A percentile compares a stretch with the other conserved stretches of the same genome.
Evolutionary conservation across 345 rosid species (phyloP).

Genomic region (Eucalyptus dawsonii): DNA sequence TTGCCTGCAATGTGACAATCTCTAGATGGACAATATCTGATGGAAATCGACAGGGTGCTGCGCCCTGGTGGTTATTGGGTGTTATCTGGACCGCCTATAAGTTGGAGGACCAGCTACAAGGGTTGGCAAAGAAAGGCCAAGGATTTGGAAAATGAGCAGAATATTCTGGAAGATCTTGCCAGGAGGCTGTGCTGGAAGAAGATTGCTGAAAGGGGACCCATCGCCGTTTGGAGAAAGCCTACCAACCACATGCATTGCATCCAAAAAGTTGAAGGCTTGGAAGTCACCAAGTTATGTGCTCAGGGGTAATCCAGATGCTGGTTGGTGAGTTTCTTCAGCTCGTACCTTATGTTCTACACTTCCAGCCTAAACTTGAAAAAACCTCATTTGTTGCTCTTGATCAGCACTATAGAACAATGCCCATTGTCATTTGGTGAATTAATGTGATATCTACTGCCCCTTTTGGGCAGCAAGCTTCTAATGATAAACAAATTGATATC

Average conservation of each 20-base stretch:
- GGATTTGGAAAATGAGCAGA: constrained; percentile 39
- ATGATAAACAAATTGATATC: background rate
- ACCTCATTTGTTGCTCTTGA: background rate
- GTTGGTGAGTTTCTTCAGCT: constrained; percentile 24
- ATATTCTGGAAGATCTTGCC: constrained; percentile 34
- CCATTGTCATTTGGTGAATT: background rate
- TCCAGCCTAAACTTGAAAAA: background rate
- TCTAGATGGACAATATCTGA: constrained; percentile 51
- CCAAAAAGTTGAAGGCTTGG: constrained; percentile 10
- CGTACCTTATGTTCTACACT: background rate
- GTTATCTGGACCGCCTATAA: constrained; percentile 63
- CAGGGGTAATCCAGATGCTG: constrained; percentile 28
- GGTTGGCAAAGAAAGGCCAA: constrained; percentile 27
- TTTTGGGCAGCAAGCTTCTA: background rate
- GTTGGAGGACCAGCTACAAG: constrained; percentile 22
- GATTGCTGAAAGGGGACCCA: constrained; percentile 30
- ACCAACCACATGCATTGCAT: constrained; percentile 45
- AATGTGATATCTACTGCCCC: background rate
- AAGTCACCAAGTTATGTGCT: constrained; percentile 27
- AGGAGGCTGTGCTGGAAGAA: constrained; percentile 61
- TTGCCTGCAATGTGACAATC: background rate
- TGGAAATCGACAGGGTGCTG: constrained; percentile 63
- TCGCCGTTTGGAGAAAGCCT: constrained; percentile 64
- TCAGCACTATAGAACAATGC: background rate
- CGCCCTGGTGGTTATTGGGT: constrained; percentile 68